These are phyloP conservation scores for Globisporangium acanthophoron DNA, from an alignment of 352 stramenopile species.

Conservation along the genomic window DNA sequence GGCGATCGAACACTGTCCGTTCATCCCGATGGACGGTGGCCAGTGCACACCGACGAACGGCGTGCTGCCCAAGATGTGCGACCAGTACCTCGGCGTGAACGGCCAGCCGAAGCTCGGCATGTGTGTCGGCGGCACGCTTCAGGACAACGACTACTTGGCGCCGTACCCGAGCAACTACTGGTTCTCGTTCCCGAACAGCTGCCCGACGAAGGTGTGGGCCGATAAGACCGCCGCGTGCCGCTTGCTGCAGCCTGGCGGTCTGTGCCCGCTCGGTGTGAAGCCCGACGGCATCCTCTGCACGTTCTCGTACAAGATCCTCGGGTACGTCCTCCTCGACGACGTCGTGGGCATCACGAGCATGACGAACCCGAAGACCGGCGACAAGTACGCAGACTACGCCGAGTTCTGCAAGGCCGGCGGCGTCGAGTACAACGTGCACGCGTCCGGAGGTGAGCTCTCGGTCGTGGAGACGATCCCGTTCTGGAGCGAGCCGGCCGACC, in stretches of 20 bases:
- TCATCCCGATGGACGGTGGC: conserved; percentile 51
- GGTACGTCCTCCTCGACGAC: conserved; percentile 58
- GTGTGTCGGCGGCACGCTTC: conserved; percentile 33
- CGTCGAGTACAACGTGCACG: conserved; percentile 43
- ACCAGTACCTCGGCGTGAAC: conserved; percentile 46
- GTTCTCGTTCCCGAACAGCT: no score
- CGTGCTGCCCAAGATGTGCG: conserved; percentile 28
- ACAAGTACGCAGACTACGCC: conserved; percentile 47
- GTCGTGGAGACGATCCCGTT: conserved; percentile 50
- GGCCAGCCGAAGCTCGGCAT: conserved; percentile 40
- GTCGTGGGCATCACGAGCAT: conserved; percentile 67
- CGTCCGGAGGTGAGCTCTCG: no score
- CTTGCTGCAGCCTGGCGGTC: not conserved
- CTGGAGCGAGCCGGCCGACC: conserved; percentile 48
- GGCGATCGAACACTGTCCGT: conserved; percentile 43
- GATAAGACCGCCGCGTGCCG: conserved; percentile 42
- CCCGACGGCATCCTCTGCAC: conserved; percentile 57
- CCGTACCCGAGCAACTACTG: conserved; percentile 67
- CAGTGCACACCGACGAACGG: conserved; percentile 41
- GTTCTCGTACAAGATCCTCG: conserved; percentile 58
- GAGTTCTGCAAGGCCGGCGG: conserved; percentile 54
- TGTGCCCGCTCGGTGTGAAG: conserved; percentile 37
- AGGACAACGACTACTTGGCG: conserved; percentile 42
- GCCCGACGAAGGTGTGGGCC: conserved; percentile 29
- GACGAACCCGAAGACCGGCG: no score